Base-by-base conservation (phyloP, 495 filamentous ascomycete species). In the Penicillium longicatenatum region DNA sequence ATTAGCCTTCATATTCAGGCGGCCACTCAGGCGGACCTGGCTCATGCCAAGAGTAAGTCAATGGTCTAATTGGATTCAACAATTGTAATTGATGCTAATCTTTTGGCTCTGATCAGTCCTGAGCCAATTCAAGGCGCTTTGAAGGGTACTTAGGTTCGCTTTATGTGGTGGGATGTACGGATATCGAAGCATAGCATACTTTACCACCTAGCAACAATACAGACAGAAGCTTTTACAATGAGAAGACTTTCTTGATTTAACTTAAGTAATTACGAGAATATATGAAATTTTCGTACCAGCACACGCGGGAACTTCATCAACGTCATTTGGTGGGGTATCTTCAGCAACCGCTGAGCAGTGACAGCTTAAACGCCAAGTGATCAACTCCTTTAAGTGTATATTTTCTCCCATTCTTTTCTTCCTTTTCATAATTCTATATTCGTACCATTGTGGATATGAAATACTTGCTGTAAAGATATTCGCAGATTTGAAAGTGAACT, bases 1-100 rank as follows among this genome's bases (percentile, higher is more conserved):
- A 63, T 66, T 12, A 66, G 64, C 43, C 54, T 66, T 7, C 64
- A 66, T 61, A 61, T 66, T 11, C 64, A 61, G 54, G 64, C 64
- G 6, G 47, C 56, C 31, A 56, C 46, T 10, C 51, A 22, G 37
- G 61, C 37, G 8, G 64, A 66, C 2, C 24, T 66, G 16, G 61
- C 54, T 22, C 61, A 66, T 29, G 54, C 57, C 33, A 37, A 54
- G n/a, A 53, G 64, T 66, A 66, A 37, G 64, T 63, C 16, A 10
- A 37, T 0, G 24, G 19, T 11, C 3, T 11, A 21, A 47, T 11
- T 24, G 11, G 22, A 31, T 6, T 39, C 14, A 39, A 6, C 3
- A 6, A 17, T 39, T 5, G 8, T 22, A 44, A 26, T 33, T 12
- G 45, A 26, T 17, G 20, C 26, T 52, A 17, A 41, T 31, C 2